These are phyloP conservation scores for Podospora pseudopauciseta DNA, from an alignment of 495 filamentous ascomycete genomes.

Conservation along the genomic window DNA sequence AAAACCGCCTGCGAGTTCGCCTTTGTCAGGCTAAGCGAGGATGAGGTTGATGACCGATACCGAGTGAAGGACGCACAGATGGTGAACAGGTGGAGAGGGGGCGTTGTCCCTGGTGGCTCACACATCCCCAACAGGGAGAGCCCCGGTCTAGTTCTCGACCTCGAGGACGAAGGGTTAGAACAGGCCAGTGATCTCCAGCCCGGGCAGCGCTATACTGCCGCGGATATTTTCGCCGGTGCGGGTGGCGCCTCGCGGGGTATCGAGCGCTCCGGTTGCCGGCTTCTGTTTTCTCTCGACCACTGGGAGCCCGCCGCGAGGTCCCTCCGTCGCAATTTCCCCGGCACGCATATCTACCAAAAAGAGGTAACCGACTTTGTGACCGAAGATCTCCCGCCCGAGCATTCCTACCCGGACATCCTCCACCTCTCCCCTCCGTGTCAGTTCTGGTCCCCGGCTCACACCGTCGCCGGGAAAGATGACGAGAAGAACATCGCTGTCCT, in stretches of 20 bases:
- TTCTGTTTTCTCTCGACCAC: constrained; percentile 63
- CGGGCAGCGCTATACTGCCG: constrained; percentile 57
- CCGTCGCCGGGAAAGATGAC: constrained; percentile 58
- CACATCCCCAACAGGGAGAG: constrained; percentile 9
- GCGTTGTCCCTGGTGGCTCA: constrained; percentile 37
- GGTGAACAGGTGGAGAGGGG: constrained; percentile 39
- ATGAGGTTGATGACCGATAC: constrained; percentile 22
- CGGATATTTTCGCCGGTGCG: constrained; percentile 71
- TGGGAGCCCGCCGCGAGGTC: constrained; percentile 52
- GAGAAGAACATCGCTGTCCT: constrained; percentile 70
- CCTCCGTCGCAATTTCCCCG: constrained; percentile 58
- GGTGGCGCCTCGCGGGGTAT: constrained; percentile 75
- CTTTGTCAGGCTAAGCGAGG: constrained; percentile 23
- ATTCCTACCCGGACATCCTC: constrained; percentile 59
- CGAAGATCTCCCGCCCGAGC: constrained; percentile 2
- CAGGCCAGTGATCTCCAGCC: not conserved
- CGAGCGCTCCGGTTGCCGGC: constrained; percentile 52
- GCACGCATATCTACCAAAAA: constrained; percentile 39
- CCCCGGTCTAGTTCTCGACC: constrained; percentile 4
- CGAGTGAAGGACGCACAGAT: constrained; percentile 10
- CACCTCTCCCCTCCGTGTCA: constrained; percentile 87
- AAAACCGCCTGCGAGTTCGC: constrained; percentile 33
- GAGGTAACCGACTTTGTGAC: constrained; percentile 50
- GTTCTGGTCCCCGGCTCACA: constrained; percentile 75
- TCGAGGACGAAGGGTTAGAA: not conserved